Base-by-base conservation (phyloP, 441 rosid genomes). In the Brassica balearica region DNA sequence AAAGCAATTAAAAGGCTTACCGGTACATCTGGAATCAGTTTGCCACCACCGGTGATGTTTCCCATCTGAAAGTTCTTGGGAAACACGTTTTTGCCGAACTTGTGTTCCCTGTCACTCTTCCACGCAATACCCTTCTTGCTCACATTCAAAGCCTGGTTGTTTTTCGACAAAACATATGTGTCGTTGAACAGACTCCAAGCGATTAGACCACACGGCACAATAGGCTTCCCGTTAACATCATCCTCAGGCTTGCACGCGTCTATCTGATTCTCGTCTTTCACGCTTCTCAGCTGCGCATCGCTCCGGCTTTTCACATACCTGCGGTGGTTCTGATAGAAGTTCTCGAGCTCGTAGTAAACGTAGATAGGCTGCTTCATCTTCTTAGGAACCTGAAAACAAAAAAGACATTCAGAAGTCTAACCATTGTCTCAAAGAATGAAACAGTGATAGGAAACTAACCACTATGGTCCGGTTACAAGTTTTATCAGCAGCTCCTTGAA, bases 261-360 rank as follows among this genome's bases (percentile, higher is more conserved):
- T 38, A 83, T 80, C 2, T 75, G 80, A 77, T 23, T 8, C 75
- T 63, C 84, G 34, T 74, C 78, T 62, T 22, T 69, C 62, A 56
- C 65, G 69, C 77, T 73, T 76, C 75, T 74, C 81, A 86, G 64
- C 7, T 85, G 86, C 15, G 79, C 6, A 51, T 84, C 88, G 75
- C 81, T 85, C 55, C 86, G 78, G 69, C 87, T 82, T 71, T 84
- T 84, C 73, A 82, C 83, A 62, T 84, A 84, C 80, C 98, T 87
- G 77, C 99, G 96, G 84, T 95, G 99, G 82, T 95, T 95, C 87
- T 95, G 99, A 85, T 95, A 95, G 84, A 93, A 95, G 86, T 93
- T 93, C 79, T 93, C 98, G 55, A 95, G 98, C 84, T 95, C 88
- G 88, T 95, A 95, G 82, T 95, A 95, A 14, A 93, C 90, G 79